phyloP scores from a whole-genome alignment of 768 basidiomycete species.

The Macrocybe gigantea region DNA sequence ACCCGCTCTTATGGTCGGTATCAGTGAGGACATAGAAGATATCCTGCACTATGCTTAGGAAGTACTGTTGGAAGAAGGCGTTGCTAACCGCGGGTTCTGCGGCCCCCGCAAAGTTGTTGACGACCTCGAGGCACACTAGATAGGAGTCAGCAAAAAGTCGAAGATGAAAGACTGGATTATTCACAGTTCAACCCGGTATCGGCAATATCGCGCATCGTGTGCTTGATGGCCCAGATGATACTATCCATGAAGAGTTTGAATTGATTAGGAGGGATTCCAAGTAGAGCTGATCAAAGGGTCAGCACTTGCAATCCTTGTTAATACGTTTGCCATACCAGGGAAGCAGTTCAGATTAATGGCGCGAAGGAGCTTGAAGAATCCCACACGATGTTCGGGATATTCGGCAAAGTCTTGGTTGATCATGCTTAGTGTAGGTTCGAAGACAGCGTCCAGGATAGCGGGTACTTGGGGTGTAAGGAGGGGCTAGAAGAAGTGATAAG shows the following conservation, averaged over 20 bases:
- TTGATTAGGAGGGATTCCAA: conserved; percentile 82
- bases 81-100: conserved; percentile 77
- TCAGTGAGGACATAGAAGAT: conserved; percentile 97
- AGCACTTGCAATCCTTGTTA: conserved; percentile 2
- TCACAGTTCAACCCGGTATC: conserved; percentile 80
- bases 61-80: conserved; percentile 95
- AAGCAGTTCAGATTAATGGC: conserved; percentile 93
- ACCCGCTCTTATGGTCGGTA: conserved; percentile 97
- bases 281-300: conserved; percentile 48
- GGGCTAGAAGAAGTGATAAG: conserved; percentile 35
- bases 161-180: conserved; percentile 15
- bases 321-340: conserved; percentile 57
- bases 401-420: conserved; percentile 99
- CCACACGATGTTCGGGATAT: conserved; percentile 94
- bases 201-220: conserved; percentile 97
- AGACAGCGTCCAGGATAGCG: conserved; percentile 92
- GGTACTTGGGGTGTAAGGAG: conserved; percentile 91
- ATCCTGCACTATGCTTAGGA: conserved; percentile 89
- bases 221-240: conserved; percentile 99
- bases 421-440: conserved; percentile 96
- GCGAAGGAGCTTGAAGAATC: conserved; percentile 93
- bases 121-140: conserved; percentile 84
- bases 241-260: conserved; percentile 99
- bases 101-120: conserved; percentile 85
- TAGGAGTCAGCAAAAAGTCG: conserved; percentile 1